phyloP scores from a whole-genome alignment of 108 stramenopile species.

The Aureococcus anophagefferens region DNA sequence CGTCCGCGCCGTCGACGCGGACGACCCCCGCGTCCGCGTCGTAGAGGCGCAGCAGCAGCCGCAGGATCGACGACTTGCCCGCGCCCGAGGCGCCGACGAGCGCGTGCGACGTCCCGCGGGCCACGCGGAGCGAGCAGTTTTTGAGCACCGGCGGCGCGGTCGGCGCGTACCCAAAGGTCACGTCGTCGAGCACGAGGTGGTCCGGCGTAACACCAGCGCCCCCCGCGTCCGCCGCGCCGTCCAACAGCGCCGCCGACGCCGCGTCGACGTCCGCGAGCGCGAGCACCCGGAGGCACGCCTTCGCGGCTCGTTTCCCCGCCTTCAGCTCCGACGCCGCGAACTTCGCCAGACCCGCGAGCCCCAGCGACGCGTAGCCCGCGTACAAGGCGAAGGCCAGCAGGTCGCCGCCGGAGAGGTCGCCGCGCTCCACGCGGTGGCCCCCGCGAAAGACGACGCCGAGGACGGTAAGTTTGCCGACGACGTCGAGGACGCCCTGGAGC shows the following conservation, averaged over 20 bases:
- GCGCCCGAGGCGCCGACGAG: conserved; percentile 40
- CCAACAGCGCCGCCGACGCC: too few relatives aligned
- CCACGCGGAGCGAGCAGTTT: conserved; percentile 24
- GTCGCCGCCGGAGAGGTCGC: not conserved
- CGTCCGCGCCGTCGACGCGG: conserved; percentile 34
- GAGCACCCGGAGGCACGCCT: too few relatives aligned
- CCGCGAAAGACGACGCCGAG: not conserved
- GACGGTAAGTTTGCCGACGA: not conserved
- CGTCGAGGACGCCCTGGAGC: not conserved
- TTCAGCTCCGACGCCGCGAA: too few relatives aligned
- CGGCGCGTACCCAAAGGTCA: conserved; percentile 31
- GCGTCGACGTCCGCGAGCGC: too few relatives aligned
- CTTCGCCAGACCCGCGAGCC: not conserved
- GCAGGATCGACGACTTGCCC: conserved; percentile 47
- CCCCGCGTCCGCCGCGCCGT: too few relatives aligned
- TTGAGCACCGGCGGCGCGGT: conserved; percentile 24
- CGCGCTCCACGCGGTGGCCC: not conserved
- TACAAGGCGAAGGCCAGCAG: not conserved
- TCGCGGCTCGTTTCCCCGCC: too few relatives aligned
- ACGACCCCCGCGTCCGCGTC: conserved; percentile 38
- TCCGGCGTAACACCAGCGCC: not conserved
- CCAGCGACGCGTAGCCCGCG: not conserved
- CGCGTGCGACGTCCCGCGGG: conserved; percentile 32
- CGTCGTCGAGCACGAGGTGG: conserved; percentile 22
- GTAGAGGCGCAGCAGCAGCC: conserved; percentile 41